Evolutionary conservation across 208 protist genomes (phyloP), one percentile per base, ranked within the genome.

Genomic region (Phytomonas sp.): DNA sequence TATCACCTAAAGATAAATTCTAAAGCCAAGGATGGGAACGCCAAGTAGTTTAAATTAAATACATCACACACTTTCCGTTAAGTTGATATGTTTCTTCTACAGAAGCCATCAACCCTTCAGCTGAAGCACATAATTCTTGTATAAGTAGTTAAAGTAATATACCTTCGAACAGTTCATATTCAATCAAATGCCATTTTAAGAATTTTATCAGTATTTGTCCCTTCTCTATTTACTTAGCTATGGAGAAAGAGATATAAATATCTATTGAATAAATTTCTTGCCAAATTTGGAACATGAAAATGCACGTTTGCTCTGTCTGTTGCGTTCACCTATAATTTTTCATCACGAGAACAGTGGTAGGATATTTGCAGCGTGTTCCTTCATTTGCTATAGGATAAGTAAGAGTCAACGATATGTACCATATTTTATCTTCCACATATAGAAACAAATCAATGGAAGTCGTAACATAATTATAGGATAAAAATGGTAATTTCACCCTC

Each of bases 191-290:
- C 3, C 10, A 10, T 26, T 67, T 60, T n/a, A 32, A 4, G 19
- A 67, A 63, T 66, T 29, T 14, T 52, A 37, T 10, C 32, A 6
- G 23, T 34, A 67, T 73, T 69, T 16, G 6, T 68, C 12, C 49
- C 29, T 67, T 63, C 49, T 40, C 42, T 31, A 67, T 31, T 40
- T 36, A 36, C 29, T 62, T 31, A 60, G 31, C 5, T 2, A 67
- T 32, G 14, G 7, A 23, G 19, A 26, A 67, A 4, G 56, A 19
- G 3, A 67, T 34, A 66, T 67, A 33, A 30, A 63, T 67, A 31
- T 31, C 1, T 64, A 19, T 64, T 42, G 32, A 34, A 12, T 63
- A 4, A 7, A 52, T 34, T 71, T 67, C 12, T 14, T 34, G 23
- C 26, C 7, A 60, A 66, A 63, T 67, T 69, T 37, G 7, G 12